Evolutionary conservation across 2,329 filamentous ascomycete species (phyloP).

Genomic region (Fusarium anguioides): DNA sequence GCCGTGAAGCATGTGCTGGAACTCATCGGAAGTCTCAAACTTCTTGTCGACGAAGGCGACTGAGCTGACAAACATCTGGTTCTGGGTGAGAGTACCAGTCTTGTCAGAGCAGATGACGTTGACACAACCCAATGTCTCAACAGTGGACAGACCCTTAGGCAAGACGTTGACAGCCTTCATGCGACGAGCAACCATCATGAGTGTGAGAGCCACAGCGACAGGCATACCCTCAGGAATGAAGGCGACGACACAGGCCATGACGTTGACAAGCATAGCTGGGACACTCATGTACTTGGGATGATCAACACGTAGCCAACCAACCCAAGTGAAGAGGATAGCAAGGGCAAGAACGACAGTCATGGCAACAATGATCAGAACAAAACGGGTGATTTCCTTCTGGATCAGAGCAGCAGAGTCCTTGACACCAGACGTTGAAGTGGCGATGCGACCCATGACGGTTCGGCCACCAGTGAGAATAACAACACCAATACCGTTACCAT

Average conservation of each 20-base stretch:
- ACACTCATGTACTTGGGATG: constrained; percentile 55
- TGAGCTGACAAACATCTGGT: constrained; percentile 57
- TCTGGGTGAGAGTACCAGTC: constrained; percentile 57
- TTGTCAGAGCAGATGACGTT: constrained; percentile 58
- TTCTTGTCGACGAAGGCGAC: constrained; percentile 51
- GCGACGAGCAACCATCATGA: constrained; percentile 56
- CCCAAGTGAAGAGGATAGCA: constrained; percentile 59
- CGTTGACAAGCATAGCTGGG: constrained; percentile 58
- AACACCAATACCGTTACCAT: constrained; percentile 54
- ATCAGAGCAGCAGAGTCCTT: constrained; percentile 55
- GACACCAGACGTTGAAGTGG: constrained; percentile 50
- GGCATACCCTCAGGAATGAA: constrained; percentile 57
- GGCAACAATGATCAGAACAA: constrained; percentile 56
- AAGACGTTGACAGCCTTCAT: constrained; percentile 58
- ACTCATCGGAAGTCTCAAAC: constrained; percentile 43
- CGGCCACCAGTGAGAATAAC: constrained; percentile 55
- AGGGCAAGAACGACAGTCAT: constrained; percentile 54
- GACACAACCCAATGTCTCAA: constrained; percentile 57
- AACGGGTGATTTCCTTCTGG: constrained; percentile 56
- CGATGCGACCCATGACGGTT: constrained; percentile 57
- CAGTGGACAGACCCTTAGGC: constrained; percentile 55
- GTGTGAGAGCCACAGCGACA: constrained; percentile 53
- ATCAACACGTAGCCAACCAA: constrained; percentile 53
- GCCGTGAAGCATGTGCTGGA: constrained; percentile 24
- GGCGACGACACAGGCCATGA: constrained; percentile 57